Percentiles rank a stretch among this genome's conserved stretches.
Evolutionary conservation across 2,329 filamentous ascomycete genomes (phyloP).

Genomic region (Fusarium sp.): DNA sequence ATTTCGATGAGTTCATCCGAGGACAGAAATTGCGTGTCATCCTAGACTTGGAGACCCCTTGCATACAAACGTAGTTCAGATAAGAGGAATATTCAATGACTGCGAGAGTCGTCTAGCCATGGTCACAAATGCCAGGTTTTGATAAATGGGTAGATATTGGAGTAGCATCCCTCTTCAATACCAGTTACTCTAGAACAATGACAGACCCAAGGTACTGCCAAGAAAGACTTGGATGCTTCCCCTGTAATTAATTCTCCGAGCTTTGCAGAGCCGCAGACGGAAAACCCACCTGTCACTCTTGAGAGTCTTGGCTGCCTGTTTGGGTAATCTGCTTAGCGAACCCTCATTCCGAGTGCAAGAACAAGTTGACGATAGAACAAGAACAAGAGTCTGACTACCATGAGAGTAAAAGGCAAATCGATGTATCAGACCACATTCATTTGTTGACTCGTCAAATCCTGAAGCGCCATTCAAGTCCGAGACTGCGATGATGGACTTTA

Average conservation of each 20-base stretch:
- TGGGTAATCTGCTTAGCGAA: background rate
- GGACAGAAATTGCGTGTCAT: background rate
- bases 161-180: background rate
- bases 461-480: too few species aligned
- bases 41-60: background rate
- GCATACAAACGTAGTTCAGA: too few species aligned
- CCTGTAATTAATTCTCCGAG: background rate
- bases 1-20: background rate
- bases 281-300: background rate
- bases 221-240: background rate
- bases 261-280: background rate
- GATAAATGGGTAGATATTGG: background rate
- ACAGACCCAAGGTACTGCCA: background rate
- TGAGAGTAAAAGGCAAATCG: too few species aligned
- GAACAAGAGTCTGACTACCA: fast-evolving
- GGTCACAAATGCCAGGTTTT: background rate
- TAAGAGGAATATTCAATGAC: background rate
- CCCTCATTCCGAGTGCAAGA: background rate
- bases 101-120: background rate
- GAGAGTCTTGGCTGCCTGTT: background rate
- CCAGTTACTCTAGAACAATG: background rate
- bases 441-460: background rate
- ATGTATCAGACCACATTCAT: fast-evolving
- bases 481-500: background rate
- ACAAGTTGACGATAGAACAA: background rate